Evolutionary conservation across 169 alveolate species (phyloP), one percentile per base, ranked within the genome.

Genomic region (Eimeria zaria): DNA sequence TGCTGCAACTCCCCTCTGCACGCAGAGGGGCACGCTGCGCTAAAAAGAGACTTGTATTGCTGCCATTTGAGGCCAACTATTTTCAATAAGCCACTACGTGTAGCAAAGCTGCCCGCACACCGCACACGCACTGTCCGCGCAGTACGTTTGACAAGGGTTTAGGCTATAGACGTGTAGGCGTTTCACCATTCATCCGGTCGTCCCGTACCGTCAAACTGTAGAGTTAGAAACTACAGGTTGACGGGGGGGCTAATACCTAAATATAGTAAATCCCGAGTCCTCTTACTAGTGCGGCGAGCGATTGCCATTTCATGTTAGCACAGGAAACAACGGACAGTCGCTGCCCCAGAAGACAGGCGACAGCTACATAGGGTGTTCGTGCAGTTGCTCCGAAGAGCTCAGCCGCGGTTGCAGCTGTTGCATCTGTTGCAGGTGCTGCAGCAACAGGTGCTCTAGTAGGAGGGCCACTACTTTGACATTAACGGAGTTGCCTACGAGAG

Each of bases 401-500:
- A n/a, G 91, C 62, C 20, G 33, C 24, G 14, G 53, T 22, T 84
- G 74, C 24, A n/a, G 92, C 80, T 18, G 36, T 60, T 20, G 91
- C 76, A 4, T 39, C 39, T 1, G 27, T 36, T 36, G 67, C 1
- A 84, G 4, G 9, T 53, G 92, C 0, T 84, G 92, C n/a, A 20
- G 74, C 92, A 60, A 80, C 92, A 97, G 88, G 84, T 95, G 96
- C 48, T 96, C 94, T 85, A 98, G 91, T 87, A 98, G 96, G 84
- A 96, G 96, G 39, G 97, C 96, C 39, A 97, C 98, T 55, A 97
- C 98, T 83, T 95, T 90, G 1, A 98, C 97, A 80, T 97, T 97
- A 12, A 98, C 96, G 27, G 98, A 97, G 96, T 98, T 98, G 1
- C 98, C 98, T 73, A 98, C 96, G 51, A 98, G 96, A 60, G 91